Base-by-base conservation (phyloP, 306 rosid genomes). In the Quillaja saponaria region DNA sequence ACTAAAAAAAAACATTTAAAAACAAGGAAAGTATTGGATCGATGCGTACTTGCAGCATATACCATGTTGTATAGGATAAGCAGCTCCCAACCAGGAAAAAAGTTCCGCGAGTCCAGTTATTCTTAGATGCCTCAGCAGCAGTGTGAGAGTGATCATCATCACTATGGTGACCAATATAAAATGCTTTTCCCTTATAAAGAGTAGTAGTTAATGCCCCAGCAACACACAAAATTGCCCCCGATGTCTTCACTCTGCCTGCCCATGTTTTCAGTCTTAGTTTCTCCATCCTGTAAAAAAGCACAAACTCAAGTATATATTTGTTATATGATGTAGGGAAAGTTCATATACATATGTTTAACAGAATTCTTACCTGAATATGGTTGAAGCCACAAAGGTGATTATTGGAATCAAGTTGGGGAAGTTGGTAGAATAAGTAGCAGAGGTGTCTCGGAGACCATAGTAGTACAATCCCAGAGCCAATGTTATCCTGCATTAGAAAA, bases 381-480 rank as follows among this genome's bases (percentile, higher is more conserved):
- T 48, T 2, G 90, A 86, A 21, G 68, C 45, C 11, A 75, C 7
- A 64, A 84, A 90, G 15, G 96, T 86, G 59, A 39, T 67, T 4
- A 82, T 75, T 3, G 90, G 95, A 48, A 86, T 38, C 13, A 86
- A 44, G 76, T 80, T 90, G 49, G 86, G 90, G 57, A 84, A 82
- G 45, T 78, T 84, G 14, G 64, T 50, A 10, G 91, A 71, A 59
- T 86, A 86, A 6, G 96, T 74, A 17, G 95, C 90, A 1, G 89
- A 37, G 11, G 91, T 90, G 67, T 84, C 87, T 59, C 86, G 55
- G 7, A 90, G 76, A 8, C 96, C 96, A 68, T 74, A 80, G 44
- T 80, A 86, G 53, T 48, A 80, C 44, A 86, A 4, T 66, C 86
- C 83, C 78, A 69, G 45, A 13, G 87, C 78, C 49, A 69, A 7